Base-by-base conservation (phyloP, 2,329 filamentous ascomycete genomes). In the Claviceps paspali region DNA sequence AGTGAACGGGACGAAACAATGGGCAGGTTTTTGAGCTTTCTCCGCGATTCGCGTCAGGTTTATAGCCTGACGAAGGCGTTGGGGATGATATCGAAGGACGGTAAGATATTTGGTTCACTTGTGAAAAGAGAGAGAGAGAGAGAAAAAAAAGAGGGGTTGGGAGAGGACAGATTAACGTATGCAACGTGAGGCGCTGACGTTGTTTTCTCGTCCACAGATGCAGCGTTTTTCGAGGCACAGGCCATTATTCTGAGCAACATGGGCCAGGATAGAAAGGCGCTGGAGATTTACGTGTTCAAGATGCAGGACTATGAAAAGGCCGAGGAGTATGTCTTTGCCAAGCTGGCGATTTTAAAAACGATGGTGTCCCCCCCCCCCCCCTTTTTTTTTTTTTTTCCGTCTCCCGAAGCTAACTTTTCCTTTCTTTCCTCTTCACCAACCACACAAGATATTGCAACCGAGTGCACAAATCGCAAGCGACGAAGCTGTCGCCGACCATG, bases 201-300 rank as follows among this genome's bases (percentile, higher is more conserved):
- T 6, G 8, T 3, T 8, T 28, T 9, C 14, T 8, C 6, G n/a
- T 31, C 9, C 10, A 14, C 45, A 88, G 85, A 95, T 54, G 67
- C 86, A 0, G 68, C 74, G 3, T 95, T 95, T 50, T 93, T 82
- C 56, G 88, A 96, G 55, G 77, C 85, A 2, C 78, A 88, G 43
- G 91, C 91, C 6, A 79, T 96, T 31, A 79, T 96, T 15, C 73
- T 96, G 28, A 86, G 84, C 57, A 92, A 91, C 48, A 94, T 96
- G 83, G 85, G 84, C 6, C 81, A 88, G 49, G 87, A 98, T 61
- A 87, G 85, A 53, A 86, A 96, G 59, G 91, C 91, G 0, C 64
- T 98, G n/a, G 82, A 91, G 53, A 94, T 98, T 36, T 98, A 94
- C 54, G 88, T 96, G 21, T 98, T 95, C 61, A 91, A 88, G 56